Base-by-base conservation (phyloP, 2,329 filamentous ascomycete genomes). In the Neonectria coccinea region DNA sequence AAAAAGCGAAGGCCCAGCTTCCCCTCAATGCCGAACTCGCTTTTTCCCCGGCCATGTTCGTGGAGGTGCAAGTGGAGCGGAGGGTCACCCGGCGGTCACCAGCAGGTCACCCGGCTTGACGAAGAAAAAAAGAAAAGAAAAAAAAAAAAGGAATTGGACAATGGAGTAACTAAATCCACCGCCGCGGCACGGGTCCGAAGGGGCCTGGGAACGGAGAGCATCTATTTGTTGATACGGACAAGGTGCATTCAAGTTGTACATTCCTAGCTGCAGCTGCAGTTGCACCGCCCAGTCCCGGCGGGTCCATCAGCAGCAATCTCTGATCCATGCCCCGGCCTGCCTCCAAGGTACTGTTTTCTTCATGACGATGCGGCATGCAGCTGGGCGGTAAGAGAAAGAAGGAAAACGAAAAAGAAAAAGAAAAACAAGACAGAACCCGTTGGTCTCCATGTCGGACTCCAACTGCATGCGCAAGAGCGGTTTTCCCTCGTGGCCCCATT, bases 171-270 rank as follows among this genome's bases (percentile, higher is more conserved):
- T 25, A 39, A 50, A 51, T 48, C 65, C 59, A 57, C 66, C 54
- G 60, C 66, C 59, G 66, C 65, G 54, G 66, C 60, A 71, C 65
- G 55, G 67, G 54, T 68, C 66, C 62, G 50, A 54, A 18, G 47
- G 22, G 22, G 22, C 22, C 22, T 22, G 22, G 4, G 22, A 22
- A 22, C 22, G 22, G 22, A 22, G 22, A 22, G 22, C 27, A n/a
- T 33, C 31, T 33, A 33, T 12, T 33, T 36, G 33, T 51, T n/a
- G 29, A 29, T 44, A 27, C 20, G 12, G 14, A 16, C 33, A 12
- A 16, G 5, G 14, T 39, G 12, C 14, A 36, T 36, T 11, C 39
- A 41, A 42, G n/a, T 42, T 42, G 39, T 42, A 42, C 39, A 20
- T 42, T 18, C 39, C n/a, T 20, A 42, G 39, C 39, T 11, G 39